These are phyloP conservation scores for Conringia planisiliqua DNA, from an alignment of 345 rosid genomes.

Conservation along the genomic window DNA sequence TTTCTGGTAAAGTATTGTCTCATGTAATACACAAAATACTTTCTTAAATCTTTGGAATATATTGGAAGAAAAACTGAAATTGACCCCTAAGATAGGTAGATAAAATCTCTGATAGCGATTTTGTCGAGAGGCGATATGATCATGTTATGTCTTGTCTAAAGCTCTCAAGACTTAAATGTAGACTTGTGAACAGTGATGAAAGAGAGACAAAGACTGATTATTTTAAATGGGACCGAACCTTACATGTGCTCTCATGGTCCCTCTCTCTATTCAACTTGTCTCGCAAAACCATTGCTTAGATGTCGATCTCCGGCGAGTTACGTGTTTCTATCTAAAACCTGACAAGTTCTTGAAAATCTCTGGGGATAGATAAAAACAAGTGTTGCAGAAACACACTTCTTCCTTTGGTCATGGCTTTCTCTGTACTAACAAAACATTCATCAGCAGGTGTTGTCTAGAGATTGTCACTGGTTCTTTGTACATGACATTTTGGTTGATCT, in stretches of 20 bases:
- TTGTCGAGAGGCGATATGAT: constrained; percentile 19
- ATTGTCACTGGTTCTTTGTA: constrained; percentile 26
- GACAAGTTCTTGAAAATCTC: neutral
- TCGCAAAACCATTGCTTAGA: neutral
- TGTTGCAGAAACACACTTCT: constrained; percentile 16
- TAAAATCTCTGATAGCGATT: constrained; percentile 16
- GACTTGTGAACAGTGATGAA: constrained; percentile 25
- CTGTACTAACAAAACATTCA: constrained; percentile 26
- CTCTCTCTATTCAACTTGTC: constrained; percentile 25
- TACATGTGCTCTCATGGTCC: constrained; percentile 33
- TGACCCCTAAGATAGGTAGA: neutral
- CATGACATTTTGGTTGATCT: constrained; percentile 15
- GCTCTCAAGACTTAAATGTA: constrained; percentile 29
- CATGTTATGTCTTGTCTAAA: constrained; percentile 23
- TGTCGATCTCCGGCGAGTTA: constrained; percentile 13
- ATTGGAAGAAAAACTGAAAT: neutral
- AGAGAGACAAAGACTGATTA: constrained; percentile 20
- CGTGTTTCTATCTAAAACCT: constrained; percentile 18
- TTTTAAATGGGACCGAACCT: constrained; percentile 29
- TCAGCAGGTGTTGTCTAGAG: constrained; percentile 24
- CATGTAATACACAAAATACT: constrained; percentile 20
- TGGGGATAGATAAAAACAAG: neutral
- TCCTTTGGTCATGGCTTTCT: constrained; percentile 9
- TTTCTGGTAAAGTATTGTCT: constrained; percentile 6
- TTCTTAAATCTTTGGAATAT: neutral